phyloP scores from a whole-genome alignment of 108 stramenopile species.

The Cyclostephanos invisitatus region DNA sequence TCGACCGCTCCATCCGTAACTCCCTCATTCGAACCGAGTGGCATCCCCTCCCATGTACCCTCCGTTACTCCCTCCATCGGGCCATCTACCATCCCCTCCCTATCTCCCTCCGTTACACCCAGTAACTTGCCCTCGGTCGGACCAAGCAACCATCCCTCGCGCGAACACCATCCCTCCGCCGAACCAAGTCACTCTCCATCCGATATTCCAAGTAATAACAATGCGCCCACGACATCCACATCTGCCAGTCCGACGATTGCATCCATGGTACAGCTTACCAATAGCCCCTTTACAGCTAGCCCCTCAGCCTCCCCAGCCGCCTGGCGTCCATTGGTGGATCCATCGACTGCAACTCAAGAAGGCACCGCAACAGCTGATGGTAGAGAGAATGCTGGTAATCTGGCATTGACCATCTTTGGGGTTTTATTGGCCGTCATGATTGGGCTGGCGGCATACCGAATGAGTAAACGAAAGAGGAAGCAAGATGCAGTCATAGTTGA shows the following conservation, averaged over 20 bases:
- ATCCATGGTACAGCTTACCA: background rate
- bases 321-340: too few species aligned
- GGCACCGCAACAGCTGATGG: background rate
- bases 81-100: background rate
- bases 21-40: background rate
- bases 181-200: background rate
- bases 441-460: conserved; percentile 12
- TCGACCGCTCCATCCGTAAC: background rate
- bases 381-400: too few species aligned
- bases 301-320: background rate
- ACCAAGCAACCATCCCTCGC: background rate
- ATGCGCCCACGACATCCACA: too few species aligned
- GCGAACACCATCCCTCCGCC: background rate
- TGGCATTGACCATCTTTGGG: background rate
- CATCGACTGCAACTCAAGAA: background rate
- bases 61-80: background rate
- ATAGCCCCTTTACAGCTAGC: background rate
- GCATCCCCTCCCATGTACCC: background rate
- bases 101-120: background rate
- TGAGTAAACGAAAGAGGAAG: background rate
- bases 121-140: background rate
- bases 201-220: too few species aligned
- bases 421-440: background rate
- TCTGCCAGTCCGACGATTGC: background rate
- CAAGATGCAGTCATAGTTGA: background rate